Evolutionary conservation across 257 asterid genomes (phyloP).

Genomic region (Capsicum rhomboideum): DNA sequence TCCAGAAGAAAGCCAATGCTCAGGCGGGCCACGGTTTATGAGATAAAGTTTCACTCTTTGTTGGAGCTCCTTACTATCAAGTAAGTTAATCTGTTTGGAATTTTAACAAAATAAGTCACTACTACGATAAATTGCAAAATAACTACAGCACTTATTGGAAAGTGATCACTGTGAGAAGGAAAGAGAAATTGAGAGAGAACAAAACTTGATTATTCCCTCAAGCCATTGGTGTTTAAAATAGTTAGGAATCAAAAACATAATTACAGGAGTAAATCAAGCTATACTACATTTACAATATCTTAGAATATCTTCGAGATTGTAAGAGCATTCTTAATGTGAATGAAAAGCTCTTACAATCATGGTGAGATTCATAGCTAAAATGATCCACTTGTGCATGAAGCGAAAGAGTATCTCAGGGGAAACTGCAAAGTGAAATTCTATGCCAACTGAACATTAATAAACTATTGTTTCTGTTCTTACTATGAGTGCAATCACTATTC

Average conservation of each 20-base stretch:
- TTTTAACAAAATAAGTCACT: neutral
- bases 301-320: neutral
- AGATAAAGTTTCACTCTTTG: constrained; percentile 72
- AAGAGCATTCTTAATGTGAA: neutral
- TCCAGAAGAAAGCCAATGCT: constrained; percentile 88
- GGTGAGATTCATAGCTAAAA: neutral
- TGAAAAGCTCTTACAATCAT: neutral
- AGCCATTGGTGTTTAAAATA: neutral
- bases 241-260: neutral
- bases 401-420: neutral
- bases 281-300: neutral
- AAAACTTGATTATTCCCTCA: neutral
- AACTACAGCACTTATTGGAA: neutral
- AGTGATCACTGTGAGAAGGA: neutral
- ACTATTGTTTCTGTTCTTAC: neutral
- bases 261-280: neutral
- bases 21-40: constrained; percentile 81
- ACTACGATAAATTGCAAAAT: neutral
- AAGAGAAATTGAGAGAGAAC: neutral
- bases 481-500: neutral
- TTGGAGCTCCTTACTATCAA: constrained; percentile 91
- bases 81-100: constrained; percentile 56
- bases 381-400: neutral
- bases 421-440: neutral
- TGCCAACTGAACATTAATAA: neutral